Evolutionary conservation across 1,284 basidiomycete genomes (phyloP), one percentile per base, ranked within the genome.

Genomic region (Binderoboletus segoi): DNA sequence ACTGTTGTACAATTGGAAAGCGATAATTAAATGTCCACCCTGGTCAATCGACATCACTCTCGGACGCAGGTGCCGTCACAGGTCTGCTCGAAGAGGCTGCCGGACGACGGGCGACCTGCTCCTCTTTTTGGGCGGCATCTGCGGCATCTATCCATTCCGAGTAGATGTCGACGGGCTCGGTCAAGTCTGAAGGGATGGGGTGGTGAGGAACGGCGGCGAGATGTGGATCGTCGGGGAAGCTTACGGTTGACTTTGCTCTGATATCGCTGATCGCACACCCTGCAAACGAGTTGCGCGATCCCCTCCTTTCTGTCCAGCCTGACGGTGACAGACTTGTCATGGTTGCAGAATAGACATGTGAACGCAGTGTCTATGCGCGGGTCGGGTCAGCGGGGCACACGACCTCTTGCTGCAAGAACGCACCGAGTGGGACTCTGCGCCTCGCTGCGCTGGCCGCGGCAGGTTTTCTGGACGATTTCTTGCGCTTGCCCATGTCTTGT

Each of bases 141-240:
- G 91, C 91, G 45, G 93, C 92, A 72, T 94, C 93, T 62, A 94
- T 93, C 93, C 93, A 95, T 67, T 93, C 89, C 12, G 91, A 92
- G 71, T 94, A 95, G 28, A 95, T 91, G 71, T 95, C 93, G 59
- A 95, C 88, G 7, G 93, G 85, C 64, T 94, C 93, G 1, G 91
- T 93, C 48, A 95, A 78, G 67, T 94, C 91, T 73, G 48, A 47
- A 32, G 65, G 58, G 58, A 51, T 63, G 38, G 37, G 55, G 30
- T 28, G 40, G 40, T 68, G 44, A 58, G 62, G 13, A 62, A 50
- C 43, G 47, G 67, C n/a, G 61, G 24, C 57, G 26, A 53, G 57
- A 57, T 30, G 37, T 20, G 33, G 24, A 40, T n/a, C n/a, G n/a
- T n/a, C 48, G 32, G 46, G 44, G 41, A 37, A 42, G 81, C 91